phyloP scores from a whole-genome alignment of 2,329 filamentous ascomycete species.

The Camillea tinctor region DNA sequence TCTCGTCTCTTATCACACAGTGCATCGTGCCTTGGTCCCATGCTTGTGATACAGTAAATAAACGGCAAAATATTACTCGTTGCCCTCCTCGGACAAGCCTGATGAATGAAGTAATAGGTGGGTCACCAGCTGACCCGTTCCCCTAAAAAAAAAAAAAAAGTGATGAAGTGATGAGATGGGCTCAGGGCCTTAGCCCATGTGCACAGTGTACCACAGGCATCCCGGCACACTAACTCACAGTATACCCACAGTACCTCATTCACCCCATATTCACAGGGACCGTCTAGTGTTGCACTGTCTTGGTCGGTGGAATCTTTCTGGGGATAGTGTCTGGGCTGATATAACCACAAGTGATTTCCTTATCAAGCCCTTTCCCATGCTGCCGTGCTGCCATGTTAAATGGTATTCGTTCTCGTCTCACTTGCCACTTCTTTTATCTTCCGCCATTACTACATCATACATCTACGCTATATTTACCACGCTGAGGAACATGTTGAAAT shows the following conservation, averaged over 20 bases:
- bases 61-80: background rate
- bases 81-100: background rate
- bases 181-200: background rate
- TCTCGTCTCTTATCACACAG: background rate
- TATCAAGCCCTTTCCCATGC: background rate
- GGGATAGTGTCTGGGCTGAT: background rate
- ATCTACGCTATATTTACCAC: too few species aligned
- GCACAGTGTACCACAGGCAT: background rate
- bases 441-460: too few species aligned
- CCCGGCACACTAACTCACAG: background rate
- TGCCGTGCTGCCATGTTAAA: too few species aligned
- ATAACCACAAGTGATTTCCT: background rate
- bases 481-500: too few species aligned
- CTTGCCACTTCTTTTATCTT: too few species aligned
- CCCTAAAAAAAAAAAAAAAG: too few species aligned
- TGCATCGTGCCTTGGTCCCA: background rate
- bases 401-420: too few species aligned
- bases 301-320: constrained; percentile 4
- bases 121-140: constrained; percentile 15
- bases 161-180: constrained; percentile 5
- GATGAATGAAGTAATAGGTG: constrained; percentile 24
- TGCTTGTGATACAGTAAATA: background rate
- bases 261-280: background rate
- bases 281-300: background rate
- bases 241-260: background rate